Base-by-base conservation (phyloP, 139 green algal species). In the Chlorella sorokiniana region DNA sequence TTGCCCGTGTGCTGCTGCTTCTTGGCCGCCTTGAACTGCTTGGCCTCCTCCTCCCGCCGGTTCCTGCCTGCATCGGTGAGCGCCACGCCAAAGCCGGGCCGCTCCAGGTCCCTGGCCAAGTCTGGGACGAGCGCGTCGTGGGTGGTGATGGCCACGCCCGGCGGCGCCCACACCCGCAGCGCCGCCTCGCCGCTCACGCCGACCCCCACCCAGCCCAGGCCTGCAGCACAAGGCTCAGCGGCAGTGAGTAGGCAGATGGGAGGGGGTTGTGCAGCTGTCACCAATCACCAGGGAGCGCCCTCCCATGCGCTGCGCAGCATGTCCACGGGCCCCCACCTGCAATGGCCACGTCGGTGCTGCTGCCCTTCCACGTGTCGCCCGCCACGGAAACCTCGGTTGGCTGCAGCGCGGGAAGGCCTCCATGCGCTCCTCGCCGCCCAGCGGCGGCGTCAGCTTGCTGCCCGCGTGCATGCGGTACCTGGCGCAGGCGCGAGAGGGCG, bases 161-260 rank as follows among this genome's bases (percentile, higher is more conserved):
- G 84, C 0, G 85, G 91, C 23, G 92, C 90, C 95, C 95, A 99
- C 68, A 98, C 87, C 5, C 85, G 79, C 14, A 99, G 85, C 22
- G 83, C n/a, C 27, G 94, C 92, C 2, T 45, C 54, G 31, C 96
- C 96, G 0, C 78, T 84, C 29, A 95, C 84, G 29, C 91, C 96
- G 23, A 98, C 89, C 16, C 40, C 90, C 5, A 99, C 79, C 96
- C 96, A 99, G 11, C 96, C 96, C 38, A 99, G 84, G 0, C 96
- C 96, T 79, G 90, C 81, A 45, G 87, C n/a, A n/a, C n/a, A 80
- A 11, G 37, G 69, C n/a, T 10, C 6, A 22, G 16, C 51, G 35
- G 37, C 38, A 72, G 38, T 23, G 14, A 72, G 37, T 16, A 52
- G 18, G 35, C 37, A 29, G 35, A 7, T 56, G 40, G 1, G 9